These are phyloP conservation scores for Ogataea pini DNA, from an alignment of 805 yeast genomes.

Conservation along the genomic window DNA sequence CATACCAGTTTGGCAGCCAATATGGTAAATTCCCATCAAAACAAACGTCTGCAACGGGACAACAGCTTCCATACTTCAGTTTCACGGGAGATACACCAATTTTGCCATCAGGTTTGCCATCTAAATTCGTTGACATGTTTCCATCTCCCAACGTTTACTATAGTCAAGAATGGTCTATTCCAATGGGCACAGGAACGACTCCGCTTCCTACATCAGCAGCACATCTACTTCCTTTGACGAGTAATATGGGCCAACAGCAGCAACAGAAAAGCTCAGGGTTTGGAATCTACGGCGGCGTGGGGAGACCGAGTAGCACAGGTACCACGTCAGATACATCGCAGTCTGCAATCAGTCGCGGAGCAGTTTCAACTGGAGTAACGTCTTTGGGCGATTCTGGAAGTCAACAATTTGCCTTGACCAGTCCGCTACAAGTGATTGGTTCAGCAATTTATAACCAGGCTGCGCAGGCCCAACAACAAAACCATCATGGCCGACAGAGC, in stretches of 20 bases:
- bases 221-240: slow-evolving; percentile 24
- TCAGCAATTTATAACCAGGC: slow-evolving; percentile 26
- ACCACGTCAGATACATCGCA: slow-evolving; percentile 1
- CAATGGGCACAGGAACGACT: slow-evolving; percentile 46
- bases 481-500: neutral
- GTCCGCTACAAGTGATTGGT: slow-evolving; percentile 32
- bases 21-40: slow-evolving; percentile 17
- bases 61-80: slow-evolving; percentile 16
- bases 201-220: slow-evolving; percentile 38
- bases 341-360: slow-evolving; percentile 5
- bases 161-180: slow-evolving; percentile 54
- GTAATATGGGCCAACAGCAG: slow-evolving; percentile 10
- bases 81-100: slow-evolving; percentile 57
- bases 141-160: slow-evolving; percentile 82
- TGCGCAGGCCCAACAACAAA: slow-evolving; percentile 16
- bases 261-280: slow-evolving; percentile 12
- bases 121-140: slow-evolving; percentile 71
- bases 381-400: slow-evolving; percentile 10
- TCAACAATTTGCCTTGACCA: slow-evolving; percentile 17
- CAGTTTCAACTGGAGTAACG: slow-evolving; percentile 18
- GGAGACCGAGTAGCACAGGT: slow-evolving; percentile 5
- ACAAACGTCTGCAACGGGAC: slow-evolving; percentile 13
- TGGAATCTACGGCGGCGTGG: slow-evolving; percentile 3
- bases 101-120: slow-evolving; percentile 68
- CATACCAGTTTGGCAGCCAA: slow-evolving; percentile 8